Evolutionary conservation across 2,329 filamentous ascomycete species (phyloP).

Genomic region (Aaosphaeria arxii): DNA sequence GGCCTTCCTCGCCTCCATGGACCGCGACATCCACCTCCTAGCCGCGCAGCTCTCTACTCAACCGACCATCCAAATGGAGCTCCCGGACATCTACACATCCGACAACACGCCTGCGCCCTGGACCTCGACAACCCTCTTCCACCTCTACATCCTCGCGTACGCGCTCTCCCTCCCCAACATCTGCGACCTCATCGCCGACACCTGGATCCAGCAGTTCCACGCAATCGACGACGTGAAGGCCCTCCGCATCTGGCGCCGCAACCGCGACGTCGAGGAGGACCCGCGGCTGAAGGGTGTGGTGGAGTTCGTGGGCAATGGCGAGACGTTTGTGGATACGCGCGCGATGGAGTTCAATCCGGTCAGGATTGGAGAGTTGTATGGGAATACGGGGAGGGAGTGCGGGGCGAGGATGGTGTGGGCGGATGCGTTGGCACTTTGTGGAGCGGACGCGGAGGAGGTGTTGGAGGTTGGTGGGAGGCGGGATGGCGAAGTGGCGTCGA

Average conservation of each 20-base stretch:
- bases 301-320: constrained; percentile 7
- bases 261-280: constrained; percentile 8
- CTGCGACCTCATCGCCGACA: constrained; percentile 30
- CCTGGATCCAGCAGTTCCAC: constrained; percentile 33
- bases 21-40: too few relatives aligned
- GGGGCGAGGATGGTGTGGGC: constrained; percentile 31
- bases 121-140: constrained; percentile 4
- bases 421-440: constrained; percentile 26
- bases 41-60: too few relatives aligned
- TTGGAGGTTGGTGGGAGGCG: not conserved
- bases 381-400: constrained; percentile 11
- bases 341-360: constrained; percentile 12
- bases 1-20: too few relatives aligned
- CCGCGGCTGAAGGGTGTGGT: constrained; percentile 1
- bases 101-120: too few relatives aligned
- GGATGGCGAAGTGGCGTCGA: constrained; percentile 2
- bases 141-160: constrained; percentile 26
- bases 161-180: constrained; percentile 9
- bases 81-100: not conserved
- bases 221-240: constrained; percentile 2
- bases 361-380: constrained; percentile 19
- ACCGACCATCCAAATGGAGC: not conserved
- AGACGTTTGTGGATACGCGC: constrained; percentile 8
- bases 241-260: constrained; percentile 15
- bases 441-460: constrained; percentile 1